A percentile compares a stretch with the other conserved stretches of the same genome.
Evolutionary conservation across 169 alveolate genomes (phyloP).

Genomic region (Plasmodium fragile): DNA sequence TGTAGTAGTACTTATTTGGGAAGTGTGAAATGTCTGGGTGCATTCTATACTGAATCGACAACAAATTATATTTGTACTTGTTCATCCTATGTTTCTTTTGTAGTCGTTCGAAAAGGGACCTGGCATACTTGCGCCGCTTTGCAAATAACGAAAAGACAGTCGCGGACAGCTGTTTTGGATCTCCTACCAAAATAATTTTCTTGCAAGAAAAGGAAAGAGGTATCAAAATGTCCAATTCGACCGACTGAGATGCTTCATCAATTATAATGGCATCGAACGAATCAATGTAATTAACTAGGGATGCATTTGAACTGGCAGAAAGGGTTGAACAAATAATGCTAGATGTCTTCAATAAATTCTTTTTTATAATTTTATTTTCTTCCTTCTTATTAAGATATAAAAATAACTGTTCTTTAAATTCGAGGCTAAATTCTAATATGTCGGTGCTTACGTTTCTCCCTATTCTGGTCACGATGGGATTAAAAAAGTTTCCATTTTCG

Average conservation of each 20-base stretch:
- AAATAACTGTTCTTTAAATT: conserved; percentile 86
- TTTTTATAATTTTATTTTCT: conserved; percentile 67
- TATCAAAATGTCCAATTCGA: conserved; percentile 85
- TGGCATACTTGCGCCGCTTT: conserved; percentile 81
- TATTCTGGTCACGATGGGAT: conserved; percentile 92
- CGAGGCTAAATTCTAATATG: conserved; percentile 89
- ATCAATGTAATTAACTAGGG: conserved; percentile 77
- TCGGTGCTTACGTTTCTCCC: conserved; percentile 94
- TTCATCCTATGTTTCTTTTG: conserved; percentile 82
- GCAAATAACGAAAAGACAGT: conserved; percentile 94
- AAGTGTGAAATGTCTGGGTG: conserved; percentile 96
- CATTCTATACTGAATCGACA: conserved; percentile 96
- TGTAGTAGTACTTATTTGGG: conserved; percentile 93
- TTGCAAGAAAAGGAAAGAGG: conserved; percentile 90
- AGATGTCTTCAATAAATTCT: conserved; percentile 87
- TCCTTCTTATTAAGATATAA: conserved; percentile 34
- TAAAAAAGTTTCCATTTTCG: conserved; percentile 85
- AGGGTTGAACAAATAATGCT: conserved; percentile 92
- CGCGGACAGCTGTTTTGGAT: conserved; percentile 98
- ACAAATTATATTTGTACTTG: conserved; percentile 83
- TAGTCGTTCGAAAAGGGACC: conserved; percentile 92
- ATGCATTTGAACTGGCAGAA: conserved; percentile 93
- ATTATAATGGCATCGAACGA: conserved; percentile 96
- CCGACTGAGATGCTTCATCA: conserved; percentile 98
- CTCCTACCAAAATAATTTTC: conserved; percentile 95